phyloP scores from a whole-genome alignment of 2,329 filamentous ascomycete species.

The Sphaerulina vaccinii region DNA sequence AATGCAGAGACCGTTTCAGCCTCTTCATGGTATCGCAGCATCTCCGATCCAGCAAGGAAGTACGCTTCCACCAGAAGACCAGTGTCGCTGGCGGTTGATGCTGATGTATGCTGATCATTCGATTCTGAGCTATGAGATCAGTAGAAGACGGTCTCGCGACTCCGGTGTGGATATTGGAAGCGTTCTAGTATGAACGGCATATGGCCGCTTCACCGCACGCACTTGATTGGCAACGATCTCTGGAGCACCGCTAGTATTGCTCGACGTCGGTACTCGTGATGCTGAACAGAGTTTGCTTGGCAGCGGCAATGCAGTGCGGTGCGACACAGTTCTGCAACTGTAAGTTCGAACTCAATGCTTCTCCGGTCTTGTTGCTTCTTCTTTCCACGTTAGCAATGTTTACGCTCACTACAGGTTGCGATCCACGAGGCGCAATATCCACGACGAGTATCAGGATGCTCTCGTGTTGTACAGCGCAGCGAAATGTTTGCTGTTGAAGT shows the following conservation, averaged over 20 bases:
- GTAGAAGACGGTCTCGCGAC: conserved; percentile 26
- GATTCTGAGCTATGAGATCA: conserved; percentile 69
- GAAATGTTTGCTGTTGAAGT: no score
- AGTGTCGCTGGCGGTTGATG: conserved; percentile 64
- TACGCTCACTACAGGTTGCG: no score
- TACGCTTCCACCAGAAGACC: conserved; percentile 31
- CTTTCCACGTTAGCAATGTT: no score
- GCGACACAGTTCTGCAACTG: no score
- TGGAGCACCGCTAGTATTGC: not conserved
- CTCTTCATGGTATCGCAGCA: conserved; percentile 66
- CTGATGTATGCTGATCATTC: conserved; percentile 70
- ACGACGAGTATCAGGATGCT: no score
- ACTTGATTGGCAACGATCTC: not conserved
- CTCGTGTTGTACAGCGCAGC: no score
- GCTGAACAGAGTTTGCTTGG: no score
- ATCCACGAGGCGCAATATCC: no score
- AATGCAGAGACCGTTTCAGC: conserved; percentile 47
- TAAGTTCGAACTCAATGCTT: no score
- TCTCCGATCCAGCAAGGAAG: conserved; percentile 61
- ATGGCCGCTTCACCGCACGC: not conserved
- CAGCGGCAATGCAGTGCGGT: no score
- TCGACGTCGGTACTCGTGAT: no score
- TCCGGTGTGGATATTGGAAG: conserved; percentile 21
- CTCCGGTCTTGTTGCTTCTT: no score
- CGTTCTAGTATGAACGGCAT: conserved; percentile 21